Conservation (phyloP, 371 early-diverging fungal genomes). For the Mortierella sp. region DNA sequence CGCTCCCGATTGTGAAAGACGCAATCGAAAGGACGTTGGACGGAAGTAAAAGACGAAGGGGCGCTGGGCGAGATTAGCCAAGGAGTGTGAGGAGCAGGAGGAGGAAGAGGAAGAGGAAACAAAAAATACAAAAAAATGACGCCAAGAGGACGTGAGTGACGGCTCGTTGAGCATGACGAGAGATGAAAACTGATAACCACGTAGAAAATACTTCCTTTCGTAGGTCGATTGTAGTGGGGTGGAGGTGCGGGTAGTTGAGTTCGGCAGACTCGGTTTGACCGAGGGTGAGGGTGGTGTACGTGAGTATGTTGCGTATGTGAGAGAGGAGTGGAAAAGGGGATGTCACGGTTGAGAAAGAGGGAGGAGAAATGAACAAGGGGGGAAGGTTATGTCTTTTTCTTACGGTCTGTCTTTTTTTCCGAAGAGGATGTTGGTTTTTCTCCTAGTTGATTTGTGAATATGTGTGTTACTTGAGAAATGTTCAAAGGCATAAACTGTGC, state of each 20-base stretch:
- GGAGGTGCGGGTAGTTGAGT: background rate
- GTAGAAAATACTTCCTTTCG: background rate
- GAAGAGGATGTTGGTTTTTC: background rate
- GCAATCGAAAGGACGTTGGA: background rate
- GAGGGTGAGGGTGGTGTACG: background rate
- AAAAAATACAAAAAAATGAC: background rate
- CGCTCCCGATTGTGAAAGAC: background rate
- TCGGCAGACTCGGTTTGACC: background rate
- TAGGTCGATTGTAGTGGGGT: no score
- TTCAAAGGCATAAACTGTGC: background rate
- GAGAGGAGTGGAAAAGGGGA: background rate
- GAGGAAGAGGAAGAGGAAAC: background rate
- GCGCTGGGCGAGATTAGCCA: background rate
- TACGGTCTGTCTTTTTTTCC: background rate
- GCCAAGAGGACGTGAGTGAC: background rate
- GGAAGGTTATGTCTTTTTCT: background rate
- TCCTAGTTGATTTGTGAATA: background rate
- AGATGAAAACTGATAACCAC: background rate
- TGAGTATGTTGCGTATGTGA: background rate
- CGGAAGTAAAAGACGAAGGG: background rate
- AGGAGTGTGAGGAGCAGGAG: background rate
- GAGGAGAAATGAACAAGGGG: background rate
- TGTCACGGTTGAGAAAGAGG: background rate
- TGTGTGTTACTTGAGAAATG: background rate
- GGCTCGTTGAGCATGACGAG: background rate